Base-by-base conservation (phyloP, 495 filamentous ascomycete species). In the Daldinia vernicosa region DNA sequence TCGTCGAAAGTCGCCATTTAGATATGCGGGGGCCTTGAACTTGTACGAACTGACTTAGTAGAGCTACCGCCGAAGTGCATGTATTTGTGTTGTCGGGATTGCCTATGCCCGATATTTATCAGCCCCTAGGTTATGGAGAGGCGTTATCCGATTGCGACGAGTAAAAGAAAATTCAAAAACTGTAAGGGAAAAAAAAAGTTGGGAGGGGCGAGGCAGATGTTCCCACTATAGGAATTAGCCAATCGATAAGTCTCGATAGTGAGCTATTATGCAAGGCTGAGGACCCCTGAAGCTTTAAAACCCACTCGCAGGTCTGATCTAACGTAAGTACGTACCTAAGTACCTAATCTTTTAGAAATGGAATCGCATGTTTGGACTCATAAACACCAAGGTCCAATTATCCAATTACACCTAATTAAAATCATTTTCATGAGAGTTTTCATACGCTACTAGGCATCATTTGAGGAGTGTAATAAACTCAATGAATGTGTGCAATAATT, bases 1-100 rank as follows among this genome's bases (percentile, higher is more conserved):
- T 89, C 86, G 75, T 90, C 86, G 35, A 91, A 83, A 55, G 81
- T 76, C 28, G 85, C 84, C 66, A 84, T 68, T 56, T 6, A 19
- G 24, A 37, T 30, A 26, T 30, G 22, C 22, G 4, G 24, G 19
- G 5, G 4, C 12, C n/a, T 26, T 9, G n/a, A 22, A 12, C 7
- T 30, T 8, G 7, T 24, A 9, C 32, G 0, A 33, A n/a, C 56
- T 39, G 33, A 22, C 5, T 60, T 9, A 27, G 12, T 26, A 40
- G 22, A 15, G 22, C 1, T 4, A 58, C 12, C 9, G 14, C 14
- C 6, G 8, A 6, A 8, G n/a, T 5, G 4, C 5, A 2, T 60
- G n/a, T 60, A 14, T 28, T 30, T 24, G 22, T 12, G 54, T 39
- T 57, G 32, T 39, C 19, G 47, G 50, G 33, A 56, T 55, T 56